phyloP scores from a whole-genome alignment of 1,284 basidiomycete genomes.

The Leucoagaricus sp. region DNA sequence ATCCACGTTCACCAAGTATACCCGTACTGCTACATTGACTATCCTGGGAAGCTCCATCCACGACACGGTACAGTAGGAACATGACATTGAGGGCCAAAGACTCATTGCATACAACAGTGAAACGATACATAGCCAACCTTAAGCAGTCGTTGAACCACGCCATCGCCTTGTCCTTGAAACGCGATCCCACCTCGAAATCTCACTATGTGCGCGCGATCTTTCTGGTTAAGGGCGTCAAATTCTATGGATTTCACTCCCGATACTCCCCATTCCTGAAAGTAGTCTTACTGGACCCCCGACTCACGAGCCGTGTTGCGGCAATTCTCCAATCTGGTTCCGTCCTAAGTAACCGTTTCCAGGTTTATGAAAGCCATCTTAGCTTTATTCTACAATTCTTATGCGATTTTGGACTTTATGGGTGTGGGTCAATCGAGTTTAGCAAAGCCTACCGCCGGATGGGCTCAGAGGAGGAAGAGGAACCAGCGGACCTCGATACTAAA shows the following conservation, averaged over 20 bases:
- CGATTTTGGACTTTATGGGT: constrained; percentile 95
- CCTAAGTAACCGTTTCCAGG: constrained; percentile 74
- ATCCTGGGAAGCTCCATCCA: constrained; percentile 56
- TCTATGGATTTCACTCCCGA: constrained; percentile 92
- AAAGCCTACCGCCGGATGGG: constrained; percentile 60
- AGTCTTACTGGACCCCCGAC: constrained; percentile 70
- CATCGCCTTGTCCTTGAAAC: constrained; percentile 70
- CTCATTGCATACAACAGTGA: constrained; percentile 47
- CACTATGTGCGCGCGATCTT: constrained; percentile 73
- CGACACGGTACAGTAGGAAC: constrained; percentile 32
- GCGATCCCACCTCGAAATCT: constrained; percentile 57
- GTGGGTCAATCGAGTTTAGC: constrained; percentile 81
- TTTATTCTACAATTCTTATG: constrained; percentile 93
- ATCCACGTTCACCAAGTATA: constrained; percentile 90
- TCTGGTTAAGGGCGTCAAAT: constrained; percentile 92
- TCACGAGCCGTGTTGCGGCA: constrained; percentile 69
- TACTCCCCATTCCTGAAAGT: constrained; percentile 93
- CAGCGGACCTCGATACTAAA: neutral
- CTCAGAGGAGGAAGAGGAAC: constrained; percentile 24
- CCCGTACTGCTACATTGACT: constrained; percentile 80
- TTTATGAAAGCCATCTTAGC: constrained; percentile 90
- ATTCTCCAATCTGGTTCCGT: constrained; percentile 82
- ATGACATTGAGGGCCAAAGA: neutral
- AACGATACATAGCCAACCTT: constrained; percentile 65
- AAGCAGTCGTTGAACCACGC: constrained; percentile 78